Evolutionary conservation across 208 protist species (phyloP).

Genomic region (Leishmania turanica): DNA sequence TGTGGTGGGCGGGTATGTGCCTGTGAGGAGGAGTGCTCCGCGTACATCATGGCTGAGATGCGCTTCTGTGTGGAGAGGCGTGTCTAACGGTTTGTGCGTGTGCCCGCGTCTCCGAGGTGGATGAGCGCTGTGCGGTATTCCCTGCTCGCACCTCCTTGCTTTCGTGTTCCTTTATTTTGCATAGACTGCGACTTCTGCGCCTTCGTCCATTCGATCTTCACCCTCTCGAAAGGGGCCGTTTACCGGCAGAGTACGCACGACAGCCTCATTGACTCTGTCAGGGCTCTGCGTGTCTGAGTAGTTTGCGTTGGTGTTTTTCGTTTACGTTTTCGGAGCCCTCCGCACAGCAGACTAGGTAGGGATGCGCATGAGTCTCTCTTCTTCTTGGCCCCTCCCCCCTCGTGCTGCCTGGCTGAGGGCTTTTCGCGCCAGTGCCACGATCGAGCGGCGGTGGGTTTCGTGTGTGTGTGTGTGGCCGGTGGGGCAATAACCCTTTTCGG

Average conservation of each 20-base stretch:
- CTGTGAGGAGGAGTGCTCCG: neutral
- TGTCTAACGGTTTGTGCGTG: neutral
- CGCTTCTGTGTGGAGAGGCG: neutral
- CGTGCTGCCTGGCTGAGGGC: neutral
- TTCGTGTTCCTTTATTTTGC: neutral
- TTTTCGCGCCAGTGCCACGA: neutral
- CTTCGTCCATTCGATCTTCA: neutral
- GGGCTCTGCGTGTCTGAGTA: neutral
- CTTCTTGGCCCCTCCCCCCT: neutral
- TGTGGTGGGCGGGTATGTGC: neutral
- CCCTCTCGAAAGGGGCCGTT: neutral
- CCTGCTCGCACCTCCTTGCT: neutral
- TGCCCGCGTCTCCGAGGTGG: neutral
- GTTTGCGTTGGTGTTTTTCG: neutral
- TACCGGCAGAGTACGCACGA: neutral
- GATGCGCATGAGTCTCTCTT: neutral
- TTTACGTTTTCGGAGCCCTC: neutral
- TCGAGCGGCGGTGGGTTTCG: neutral
- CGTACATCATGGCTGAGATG: neutral
- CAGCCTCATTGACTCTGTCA: neutral
- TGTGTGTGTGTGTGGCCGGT: neutral
- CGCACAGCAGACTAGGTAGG: neutral
- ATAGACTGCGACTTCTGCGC: neutral
- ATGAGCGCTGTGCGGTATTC: neutral
- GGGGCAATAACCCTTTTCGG: neutral